Conservation (phyloP, 2,329 filamentous ascomycete species). For the Gaeumannomyces tritici region DNA sequence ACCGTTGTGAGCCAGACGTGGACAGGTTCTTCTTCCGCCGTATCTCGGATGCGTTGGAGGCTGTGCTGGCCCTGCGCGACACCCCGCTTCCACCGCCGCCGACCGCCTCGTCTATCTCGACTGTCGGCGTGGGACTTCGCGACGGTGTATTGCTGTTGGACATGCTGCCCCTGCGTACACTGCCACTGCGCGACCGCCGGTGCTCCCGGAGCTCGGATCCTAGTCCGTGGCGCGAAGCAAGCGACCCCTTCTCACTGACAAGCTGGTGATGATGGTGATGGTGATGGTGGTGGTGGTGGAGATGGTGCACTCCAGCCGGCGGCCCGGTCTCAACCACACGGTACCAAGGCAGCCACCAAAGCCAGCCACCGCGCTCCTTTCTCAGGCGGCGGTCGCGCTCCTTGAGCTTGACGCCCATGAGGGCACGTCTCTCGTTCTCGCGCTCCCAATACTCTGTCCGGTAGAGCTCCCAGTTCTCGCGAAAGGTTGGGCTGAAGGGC, state of each 20-base stretch:
- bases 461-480: conserved; percentile 96
- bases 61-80: conserved; percentile 34
- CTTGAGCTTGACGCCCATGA: conserved; percentile 61
- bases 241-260: conserved; percentile 22
- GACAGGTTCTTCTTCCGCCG: conserved; percentile 41
- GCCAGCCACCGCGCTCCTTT: conserved; percentile 59
- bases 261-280: conserved; percentile 4
- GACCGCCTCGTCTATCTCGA: conserved; percentile 30
- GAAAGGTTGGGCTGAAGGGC: conserved; percentile 86
- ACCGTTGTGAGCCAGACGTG: conserved; percentile 9
- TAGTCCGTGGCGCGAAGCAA: conserved; percentile 28
- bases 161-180: conserved; percentile 40
- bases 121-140: conserved; percentile 37
- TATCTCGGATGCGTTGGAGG: conserved; percentile 37
- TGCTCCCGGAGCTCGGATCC: conserved; percentile 32
- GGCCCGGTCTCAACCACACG: conserved; percentile 11
- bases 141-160: conserved; percentile 31
- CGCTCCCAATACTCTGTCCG: conserved; percentile 92
- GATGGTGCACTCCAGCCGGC: conserved; percentile 3
- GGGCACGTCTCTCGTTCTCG: conserved; percentile 79
- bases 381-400: conserved; percentile 59
- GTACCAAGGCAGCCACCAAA: conserved; percentile 79
- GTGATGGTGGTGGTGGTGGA: conserved; percentile 16
- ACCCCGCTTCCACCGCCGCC: conserved; percentile 18
- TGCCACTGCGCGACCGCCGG: conserved; percentile 40